Evolutionary conservation across 177 flowering plant genomes (phyloP).

Genomic region (Vitis hybrid): DNA sequence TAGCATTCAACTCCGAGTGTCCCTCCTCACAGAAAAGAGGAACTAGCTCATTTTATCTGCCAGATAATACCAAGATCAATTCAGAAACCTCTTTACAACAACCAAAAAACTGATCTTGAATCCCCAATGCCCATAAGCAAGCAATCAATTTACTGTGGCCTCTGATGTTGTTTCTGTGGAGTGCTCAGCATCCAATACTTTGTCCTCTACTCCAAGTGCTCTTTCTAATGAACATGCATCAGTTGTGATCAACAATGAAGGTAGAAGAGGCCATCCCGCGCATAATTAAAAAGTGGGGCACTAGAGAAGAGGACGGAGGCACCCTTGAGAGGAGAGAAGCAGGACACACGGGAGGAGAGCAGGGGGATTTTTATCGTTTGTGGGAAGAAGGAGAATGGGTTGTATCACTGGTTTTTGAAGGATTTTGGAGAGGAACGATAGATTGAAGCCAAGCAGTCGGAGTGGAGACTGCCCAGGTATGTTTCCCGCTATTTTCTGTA

Average conservation of each 20-base stretch:
- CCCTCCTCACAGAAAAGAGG: too few relatives aligned
- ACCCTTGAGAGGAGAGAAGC: too few relatives aligned
- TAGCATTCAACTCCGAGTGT: too few relatives aligned
- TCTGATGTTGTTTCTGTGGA: constrained; percentile 21
- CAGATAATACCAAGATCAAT: constrained; percentile 21
- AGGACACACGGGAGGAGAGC: too few relatives aligned
- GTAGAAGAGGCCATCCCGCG: neutral
- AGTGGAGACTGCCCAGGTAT: too few relatives aligned
- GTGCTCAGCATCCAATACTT: constrained; percentile 8
- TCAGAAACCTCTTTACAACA: constrained; percentile 23
- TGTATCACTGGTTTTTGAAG: too few relatives aligned
- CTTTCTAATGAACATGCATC: constrained; percentile 31
- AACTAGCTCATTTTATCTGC: constrained; percentile 15
- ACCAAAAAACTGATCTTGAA: constrained; percentile 25
- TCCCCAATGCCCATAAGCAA: constrained; percentile 8
- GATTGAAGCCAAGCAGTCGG: too few relatives aligned
- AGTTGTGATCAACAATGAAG: constrained; percentile 25
- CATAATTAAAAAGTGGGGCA: neutral
- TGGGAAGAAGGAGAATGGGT: too few relatives aligned
- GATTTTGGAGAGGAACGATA: too few relatives aligned
- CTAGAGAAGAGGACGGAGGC: too few relatives aligned
- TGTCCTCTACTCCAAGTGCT: constrained; percentile 18
- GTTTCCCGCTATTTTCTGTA: too few relatives aligned
- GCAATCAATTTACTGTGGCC: constrained; percentile 18
- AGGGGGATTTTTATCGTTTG: too few relatives aligned